phyloP scores from a whole-genome alignment of 192 early-diverging fungal genomes.

The Backusella circina region DNA sequence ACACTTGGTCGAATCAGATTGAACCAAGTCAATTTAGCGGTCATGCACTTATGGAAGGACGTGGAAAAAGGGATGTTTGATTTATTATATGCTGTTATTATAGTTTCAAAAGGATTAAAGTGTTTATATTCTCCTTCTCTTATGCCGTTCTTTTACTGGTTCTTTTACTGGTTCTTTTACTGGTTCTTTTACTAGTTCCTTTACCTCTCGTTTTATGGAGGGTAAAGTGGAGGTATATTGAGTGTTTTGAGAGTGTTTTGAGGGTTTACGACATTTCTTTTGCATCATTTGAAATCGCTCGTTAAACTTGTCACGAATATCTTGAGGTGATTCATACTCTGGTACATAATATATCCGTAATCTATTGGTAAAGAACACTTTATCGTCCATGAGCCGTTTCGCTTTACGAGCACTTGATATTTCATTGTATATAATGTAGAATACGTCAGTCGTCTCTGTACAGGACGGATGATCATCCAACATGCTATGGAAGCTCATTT shows the following conservation, averaged over 20 bases:
- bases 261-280: background rate
- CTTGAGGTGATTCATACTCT: conserved; percentile 38
- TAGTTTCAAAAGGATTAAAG: no score
- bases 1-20: conserved; percentile 9
- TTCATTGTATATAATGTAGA: conserved; percentile 21
- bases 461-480: conserved; percentile 21
- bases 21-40: conserved; percentile 5
- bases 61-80: no score
- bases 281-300: conserved; percentile 27
- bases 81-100: no score
- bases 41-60: conserved; percentile 1
- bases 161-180: background rate
- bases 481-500: conserved; percentile 3
- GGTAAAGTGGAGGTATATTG: background rate
- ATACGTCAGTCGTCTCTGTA: conserved; percentile 30
- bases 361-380: conserved; percentile 30
- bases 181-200: background rate
- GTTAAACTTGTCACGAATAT: conserved; percentile 38
- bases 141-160: no score
- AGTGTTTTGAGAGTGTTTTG: no score
- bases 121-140: no score
- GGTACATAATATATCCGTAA: conserved; percentile 38
- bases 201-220: background rate
- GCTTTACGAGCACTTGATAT: conserved; percentile 27
- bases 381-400: conserved; percentile 38